These are phyloP conservation scores for Ceratocystiopsis brevicomis DNA, from an alignment of 2,329 filamentous ascomycete species.

Conservation along the genomic window DNA sequence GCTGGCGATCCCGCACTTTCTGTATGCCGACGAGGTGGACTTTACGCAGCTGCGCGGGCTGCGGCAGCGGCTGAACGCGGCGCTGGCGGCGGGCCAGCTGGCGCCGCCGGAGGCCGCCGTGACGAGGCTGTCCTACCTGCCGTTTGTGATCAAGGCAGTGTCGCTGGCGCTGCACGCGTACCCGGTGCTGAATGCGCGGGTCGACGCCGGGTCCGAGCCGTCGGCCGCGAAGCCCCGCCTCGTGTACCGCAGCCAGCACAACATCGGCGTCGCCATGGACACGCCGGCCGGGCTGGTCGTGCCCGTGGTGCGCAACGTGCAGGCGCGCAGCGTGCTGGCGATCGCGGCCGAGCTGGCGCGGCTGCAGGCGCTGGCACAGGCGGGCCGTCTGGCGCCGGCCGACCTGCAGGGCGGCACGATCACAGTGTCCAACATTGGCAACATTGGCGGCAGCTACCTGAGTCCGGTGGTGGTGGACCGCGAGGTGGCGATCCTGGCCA, in stretches of 20 bases:
- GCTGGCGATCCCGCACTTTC: conserved; percentile 79
- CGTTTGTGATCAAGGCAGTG: conserved; percentile 90
- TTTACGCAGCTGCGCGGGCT: conserved; percentile 56
- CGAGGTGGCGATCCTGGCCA: conserved; percentile 79
- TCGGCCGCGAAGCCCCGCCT: conserved; percentile 45
- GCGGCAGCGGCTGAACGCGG: conserved; percentile 54
- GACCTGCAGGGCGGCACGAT: conserved; percentile 81
- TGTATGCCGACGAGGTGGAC: conserved; percentile 82
- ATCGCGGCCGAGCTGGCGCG: conserved; percentile 60
- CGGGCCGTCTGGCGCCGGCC: conserved; percentile 53
- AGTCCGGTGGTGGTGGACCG: conserved; percentile 78
- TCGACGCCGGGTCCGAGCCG: too few relatives aligned
- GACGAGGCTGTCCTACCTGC: conserved; percentile 67
- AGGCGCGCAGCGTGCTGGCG: conserved; percentile 52
- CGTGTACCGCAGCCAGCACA: conserved; percentile 66
- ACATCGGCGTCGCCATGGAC: conserved; percentile 92
- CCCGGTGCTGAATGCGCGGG: conserved; percentile 70
- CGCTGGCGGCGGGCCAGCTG: conserved; percentile 21
- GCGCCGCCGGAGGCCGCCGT: conserved; percentile 14
- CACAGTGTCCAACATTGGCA: conserved; percentile 92
- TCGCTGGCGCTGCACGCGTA: conserved; percentile 67
- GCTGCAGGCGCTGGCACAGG: conserved; percentile 51
- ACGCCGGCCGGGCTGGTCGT: conserved; percentile 76
- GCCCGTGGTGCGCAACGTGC: conserved; percentile 76
- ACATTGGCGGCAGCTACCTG: conserved; percentile 81